Base-by-base conservation (phyloP, 2,329 filamentous ascomycete species). In the Drechslera avenae region DNA sequence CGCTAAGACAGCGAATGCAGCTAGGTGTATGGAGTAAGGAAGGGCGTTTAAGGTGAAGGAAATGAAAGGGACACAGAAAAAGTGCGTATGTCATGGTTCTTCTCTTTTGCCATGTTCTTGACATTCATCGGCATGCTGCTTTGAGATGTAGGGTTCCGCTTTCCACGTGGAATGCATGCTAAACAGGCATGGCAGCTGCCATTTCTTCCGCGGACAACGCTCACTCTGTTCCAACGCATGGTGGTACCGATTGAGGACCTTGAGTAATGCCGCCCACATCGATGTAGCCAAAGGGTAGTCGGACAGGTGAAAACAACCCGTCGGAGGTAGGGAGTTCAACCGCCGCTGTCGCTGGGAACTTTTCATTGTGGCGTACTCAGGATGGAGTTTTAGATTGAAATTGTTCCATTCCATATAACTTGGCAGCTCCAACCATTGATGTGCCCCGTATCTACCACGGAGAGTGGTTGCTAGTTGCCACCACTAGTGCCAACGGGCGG, bases 111-210 rank as follows among this genome's bases (percentile, higher is more conserved):
- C 51, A 54, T 41, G 32, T 42, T 49, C 50, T 58, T 47, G 39
- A 45, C 39, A 44, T 42, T 56, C 57, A 51, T 56, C 46, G 48
- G 52, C 45, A 59, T 57, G 57, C 54, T 52, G 46, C 39, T 59
- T 54, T 41, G 47, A 53, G 60, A 52, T 37, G 39, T 47, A 39
- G 30, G 36, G 52, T 48, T 50, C 51, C 43, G 45, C 40, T 37
- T 18, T 39, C 59, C 64, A 68, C 64, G 67, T 68, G 66, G 64
- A 63, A 68, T 67, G 55, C 56, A 57, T 45, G 56, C 57, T 60
- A 61, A 50, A 52, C 59, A 63, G 61, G 54, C 64, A 28, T 9
- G 47, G 42, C 53, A 57, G 52, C 57, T 50, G 39, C 14, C 31
- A 36, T 40, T 50, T 21, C 40, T 36, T 50, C 26, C 40, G 17